Evolutionary conservation across 345 rosid genomes (phyloP).

Genomic region (Psidium friedrichsthalianum): DNA sequence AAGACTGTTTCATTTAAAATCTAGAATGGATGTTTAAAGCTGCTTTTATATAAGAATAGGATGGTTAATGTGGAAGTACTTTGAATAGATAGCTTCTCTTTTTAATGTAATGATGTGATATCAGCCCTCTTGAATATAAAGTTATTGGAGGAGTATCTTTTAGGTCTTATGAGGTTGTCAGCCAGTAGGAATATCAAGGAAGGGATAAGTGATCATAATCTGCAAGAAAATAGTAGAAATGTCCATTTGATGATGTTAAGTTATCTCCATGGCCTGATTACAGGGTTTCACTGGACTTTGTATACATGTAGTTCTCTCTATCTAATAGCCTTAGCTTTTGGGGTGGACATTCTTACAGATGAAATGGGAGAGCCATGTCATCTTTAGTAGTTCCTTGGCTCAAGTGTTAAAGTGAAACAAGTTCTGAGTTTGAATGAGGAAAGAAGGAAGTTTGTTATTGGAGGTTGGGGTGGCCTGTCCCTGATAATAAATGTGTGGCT

Average conservation of each 20-base stretch:
- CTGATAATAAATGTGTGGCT: background rate
- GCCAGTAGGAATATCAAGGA: background rate
- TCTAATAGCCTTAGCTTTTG: background rate
- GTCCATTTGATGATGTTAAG: background rate
- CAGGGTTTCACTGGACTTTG: background rate
- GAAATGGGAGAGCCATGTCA: background rate
- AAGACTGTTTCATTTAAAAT: background rate
- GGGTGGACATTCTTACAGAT: background rate
- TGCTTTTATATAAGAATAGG: too few species aligned
- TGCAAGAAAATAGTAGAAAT: background rate
- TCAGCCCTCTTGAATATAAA: background rate
- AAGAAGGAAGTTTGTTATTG: background rate
- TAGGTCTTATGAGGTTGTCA: background rate
- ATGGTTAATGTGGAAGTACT: background rate
- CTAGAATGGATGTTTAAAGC: too few species aligned
- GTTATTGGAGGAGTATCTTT: background rate
- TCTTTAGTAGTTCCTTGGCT: background rate
- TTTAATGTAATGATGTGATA: background rate
- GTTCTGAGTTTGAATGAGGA: background rate
- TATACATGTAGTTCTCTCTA: background rate
- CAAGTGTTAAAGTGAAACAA: background rate
- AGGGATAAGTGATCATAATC: background rate
- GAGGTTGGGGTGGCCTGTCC: background rate
- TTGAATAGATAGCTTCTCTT: background rate
- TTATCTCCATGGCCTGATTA: background rate